Evolutionary conservation across 1,284 basidiomycete species (phyloP), one percentile per base, ranked within the genome.

Genomic region (Pyrrhoderma lamaoense): DNA sequence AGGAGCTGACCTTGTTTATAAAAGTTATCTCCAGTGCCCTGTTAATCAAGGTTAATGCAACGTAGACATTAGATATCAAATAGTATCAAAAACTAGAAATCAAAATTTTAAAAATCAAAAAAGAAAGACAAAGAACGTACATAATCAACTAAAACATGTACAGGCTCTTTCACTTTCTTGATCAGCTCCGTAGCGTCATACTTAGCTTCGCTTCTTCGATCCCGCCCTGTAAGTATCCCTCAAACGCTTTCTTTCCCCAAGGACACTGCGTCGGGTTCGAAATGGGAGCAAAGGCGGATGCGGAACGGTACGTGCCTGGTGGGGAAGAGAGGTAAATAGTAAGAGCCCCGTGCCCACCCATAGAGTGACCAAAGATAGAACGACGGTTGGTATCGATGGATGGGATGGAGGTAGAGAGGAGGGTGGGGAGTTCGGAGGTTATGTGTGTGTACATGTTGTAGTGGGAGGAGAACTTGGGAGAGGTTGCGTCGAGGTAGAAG

Each of bases 271-370:
- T 84, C 0, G 96, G 94, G 69, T 99, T 96, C 60, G 82, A 72
- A 56, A 97, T 89, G 1, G 95, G 94, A 19, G 95, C 75, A 65
- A 99, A 99, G 0, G 92, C 96, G 8, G 92, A 95, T n/a, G 79
- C 87, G 19, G 91, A 94, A 55, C 83, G 82, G 71, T 89, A 99
- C 56, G 79, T 80, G 64, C 70, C 83, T 53, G 69, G 80, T 64
- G 71, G 53, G 21, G 83, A 80, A 53, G 82, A 76, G 49, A 99
- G 83, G 69, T 98, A 98, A 45, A 97, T 71, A 2, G 89, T 89
- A 22, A 99, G 76, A 4, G 96, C 93, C 16, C 95, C 96, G 65
- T 97, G 93, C 1, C 95, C 94, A 54, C 95, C 95, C 94, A 93
- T 66, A 31, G 81, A 87, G 65, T 94, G 91, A 25, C 91, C 92